Evolutionary conservation across 164 flowering plant species (phyloP).

Genomic region (Kingdonia uniflora): DNA sequence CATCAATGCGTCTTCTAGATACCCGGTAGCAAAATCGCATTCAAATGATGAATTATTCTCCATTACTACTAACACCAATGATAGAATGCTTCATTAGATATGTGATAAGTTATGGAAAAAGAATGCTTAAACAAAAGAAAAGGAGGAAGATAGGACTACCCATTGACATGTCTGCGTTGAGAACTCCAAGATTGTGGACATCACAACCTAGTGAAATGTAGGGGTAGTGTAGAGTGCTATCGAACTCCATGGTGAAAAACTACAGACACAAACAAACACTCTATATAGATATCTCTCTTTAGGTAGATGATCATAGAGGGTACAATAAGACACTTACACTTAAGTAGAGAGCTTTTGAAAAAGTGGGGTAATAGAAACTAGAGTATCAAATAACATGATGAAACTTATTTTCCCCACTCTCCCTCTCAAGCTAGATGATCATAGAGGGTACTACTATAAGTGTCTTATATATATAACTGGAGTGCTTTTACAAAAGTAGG

Average conservation of each 20-base stretch:
- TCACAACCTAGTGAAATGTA: conserved; percentile 34
- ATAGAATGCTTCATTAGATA: conserved; percentile 1
- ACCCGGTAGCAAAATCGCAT: conserved; percentile 46
- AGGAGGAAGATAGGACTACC: conserved; percentile 15
- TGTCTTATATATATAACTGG: too few species aligned
- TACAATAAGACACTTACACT: not conserved
- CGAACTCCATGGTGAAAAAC: conserved; percentile 28
- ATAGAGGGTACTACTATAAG: too few species aligned
- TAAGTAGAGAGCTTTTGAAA: too few species aligned
- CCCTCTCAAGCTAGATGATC: too few species aligned
- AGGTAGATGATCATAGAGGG: too few species aligned
- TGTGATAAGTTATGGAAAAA: not conserved
- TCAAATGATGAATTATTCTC: conserved; percentile 18
- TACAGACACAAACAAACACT: too few species aligned
- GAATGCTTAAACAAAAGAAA: conserved; percentile 2
- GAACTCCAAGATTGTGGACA: conserved; percentile 38
- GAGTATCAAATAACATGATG: not conserved
- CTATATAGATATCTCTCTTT: too few species aligned
- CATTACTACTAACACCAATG: conserved; percentile 22
- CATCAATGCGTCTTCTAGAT: conserved; percentile 53
- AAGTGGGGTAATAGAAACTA: not conserved
- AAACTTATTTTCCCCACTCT: too few species aligned
- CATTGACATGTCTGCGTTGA: conserved; percentile 51
- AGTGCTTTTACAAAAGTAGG: too few species aligned
- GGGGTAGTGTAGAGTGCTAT: conserved; percentile 16